Evolutionary conservation across 768 basidiomycete species (phyloP), one percentile per base, ranked within the genome.

Genomic region (Crucibulum laeve): DNA sequence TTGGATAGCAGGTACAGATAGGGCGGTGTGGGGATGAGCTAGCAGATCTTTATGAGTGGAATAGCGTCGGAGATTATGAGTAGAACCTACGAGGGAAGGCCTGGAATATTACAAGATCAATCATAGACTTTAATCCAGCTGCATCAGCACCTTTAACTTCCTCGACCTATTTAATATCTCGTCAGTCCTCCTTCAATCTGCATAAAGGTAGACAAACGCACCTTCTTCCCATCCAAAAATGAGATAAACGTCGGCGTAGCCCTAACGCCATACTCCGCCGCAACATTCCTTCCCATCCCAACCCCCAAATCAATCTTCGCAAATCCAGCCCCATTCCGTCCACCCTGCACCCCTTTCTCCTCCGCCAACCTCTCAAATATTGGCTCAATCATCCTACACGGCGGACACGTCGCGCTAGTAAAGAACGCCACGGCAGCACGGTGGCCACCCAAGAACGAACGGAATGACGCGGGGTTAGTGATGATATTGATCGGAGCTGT

Each of bases 211-310:
- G n/a, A 23, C 13, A 30, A 24, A 46, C 64, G 35, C 32, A 86
- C 87, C 79, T 87, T 82, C 40, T 74, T 69, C 1, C 84, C 89
- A 46, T 87, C 73, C 47, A 83, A 61, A 67, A 91, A 97, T 65
- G 96, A 93, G 30, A 87, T 66, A 55, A 97, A 95, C 1, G 91
- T 93, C 4, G 93, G 94, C 2, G 90, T 95, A 14, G 76, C 91
- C 13, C 73, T 62, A 1, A 96, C 78, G 11, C 76, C 70, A 67
- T 77, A 87, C 58, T 82, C 69, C 1, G 61, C 47, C 0, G 84
- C 87, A 13, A 95, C 63, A 42, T 68, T 66, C 3, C 62, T 54
- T 0, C 86, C 85, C 61, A 78, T 61, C 0, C 86, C 87, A 10
- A 86, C 75, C 4, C 74, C 78, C 50, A 91, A 67, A 63, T 97